phyloP scores from a whole-genome alignment of 1,139 yeast species.

The Sugiyamaella pinicola region DNA sequence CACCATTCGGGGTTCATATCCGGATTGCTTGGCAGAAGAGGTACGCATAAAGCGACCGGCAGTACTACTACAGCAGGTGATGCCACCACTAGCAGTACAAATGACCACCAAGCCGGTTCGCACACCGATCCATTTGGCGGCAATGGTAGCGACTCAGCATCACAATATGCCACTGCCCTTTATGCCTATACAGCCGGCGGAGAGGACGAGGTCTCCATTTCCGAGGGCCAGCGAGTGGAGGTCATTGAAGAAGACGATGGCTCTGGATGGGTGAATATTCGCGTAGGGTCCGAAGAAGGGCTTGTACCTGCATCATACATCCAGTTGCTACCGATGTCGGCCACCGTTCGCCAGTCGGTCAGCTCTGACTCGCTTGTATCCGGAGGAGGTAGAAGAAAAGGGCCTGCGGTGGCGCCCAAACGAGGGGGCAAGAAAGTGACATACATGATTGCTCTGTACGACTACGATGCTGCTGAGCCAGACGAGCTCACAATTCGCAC shows the following conservation, averaged over 20 bases:
- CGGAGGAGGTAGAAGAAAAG: conserved; percentile 47
- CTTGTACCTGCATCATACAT: conserved; percentile 86
- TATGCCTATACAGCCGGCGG: conserved; percentile 73
- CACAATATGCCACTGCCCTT: conserved; percentile 54
- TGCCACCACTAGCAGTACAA: conserved; percentile 6
- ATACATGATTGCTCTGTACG: conserved; percentile 75
- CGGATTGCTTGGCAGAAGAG: conserved; percentile 20
- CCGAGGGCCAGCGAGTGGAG: conserved; percentile 61
- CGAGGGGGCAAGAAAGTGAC: conserved; percentile 66
- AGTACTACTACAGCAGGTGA: not conserved
- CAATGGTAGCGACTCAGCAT: not conserved
- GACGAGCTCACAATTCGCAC: conserved; percentile 73
- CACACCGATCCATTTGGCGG: conserved; percentile 4
- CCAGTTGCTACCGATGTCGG: conserved; percentile 44
- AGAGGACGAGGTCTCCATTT: conserved; percentile 68
- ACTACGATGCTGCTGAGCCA: conserved; percentile 77
- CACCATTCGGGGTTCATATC: conserved; percentile 19
- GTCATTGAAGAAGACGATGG: conserved; percentile 78
- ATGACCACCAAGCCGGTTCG: not conserved
- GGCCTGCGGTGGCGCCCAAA: conserved; percentile 84
- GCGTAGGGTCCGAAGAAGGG: conserved; percentile 56
- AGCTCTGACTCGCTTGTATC: conserved; percentile 25
- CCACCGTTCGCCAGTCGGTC: conserved; percentile 20
- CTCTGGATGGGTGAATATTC: conserved; percentile 85
- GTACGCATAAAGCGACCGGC: conserved; percentile 5